Evolutionary conservation across 495 filamentous ascomycete genomes (phyloP), one percentile per base, ranked within the genome.

Genomic region (Aspergillus haitiensis): DNA sequence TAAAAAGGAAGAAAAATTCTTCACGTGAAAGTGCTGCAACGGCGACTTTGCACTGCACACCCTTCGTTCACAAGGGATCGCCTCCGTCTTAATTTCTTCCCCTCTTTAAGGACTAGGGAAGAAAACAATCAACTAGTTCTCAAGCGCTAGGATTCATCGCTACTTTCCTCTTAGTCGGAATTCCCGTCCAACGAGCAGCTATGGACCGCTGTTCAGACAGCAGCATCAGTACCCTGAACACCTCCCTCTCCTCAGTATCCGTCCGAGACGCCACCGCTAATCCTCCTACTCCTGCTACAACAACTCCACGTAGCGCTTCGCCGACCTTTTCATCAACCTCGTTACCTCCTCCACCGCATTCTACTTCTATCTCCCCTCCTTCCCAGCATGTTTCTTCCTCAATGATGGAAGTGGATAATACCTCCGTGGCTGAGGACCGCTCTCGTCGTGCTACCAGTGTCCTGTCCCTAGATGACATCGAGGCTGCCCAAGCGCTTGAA

Each of bases 401-500:
- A 58, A 65, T 72, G 68, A 80, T 80, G 77, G 75, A 79, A 32
- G 44, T 73, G 45, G 76, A 79, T 58, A 64, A 65, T 31, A 60
- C 63, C 59, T 55, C 64, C 34, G 55, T 59, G 33, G 59, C 64
- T n/a, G 74, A 77, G 40, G 75, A 78, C 63, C 75, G 77, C 27
- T 70, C 71, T 62, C 75, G 72, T 67, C 73, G 76, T 63, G 75
- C 75, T 35, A 70, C 75, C 52, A 80, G 77, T 64, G 76, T 78
- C 34, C 56, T 89, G 45, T 91, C 86, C 48, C 84, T 93, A 63
- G 92, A 97, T 65, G 92, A 97, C 68, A 85, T 90, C 12, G 88
- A 95, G 67, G 93, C 92, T 32, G 92, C 92, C 34, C 91, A 96
- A 75, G 92, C 93, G 11, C 73, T 97, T 18, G 88, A 89, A 37